Evolutionary conservation across 2,329 filamentous ascomycete species (phyloP), one percentile per base, ranked within the genome.

Genomic region (Cercospora sp.): DNA sequence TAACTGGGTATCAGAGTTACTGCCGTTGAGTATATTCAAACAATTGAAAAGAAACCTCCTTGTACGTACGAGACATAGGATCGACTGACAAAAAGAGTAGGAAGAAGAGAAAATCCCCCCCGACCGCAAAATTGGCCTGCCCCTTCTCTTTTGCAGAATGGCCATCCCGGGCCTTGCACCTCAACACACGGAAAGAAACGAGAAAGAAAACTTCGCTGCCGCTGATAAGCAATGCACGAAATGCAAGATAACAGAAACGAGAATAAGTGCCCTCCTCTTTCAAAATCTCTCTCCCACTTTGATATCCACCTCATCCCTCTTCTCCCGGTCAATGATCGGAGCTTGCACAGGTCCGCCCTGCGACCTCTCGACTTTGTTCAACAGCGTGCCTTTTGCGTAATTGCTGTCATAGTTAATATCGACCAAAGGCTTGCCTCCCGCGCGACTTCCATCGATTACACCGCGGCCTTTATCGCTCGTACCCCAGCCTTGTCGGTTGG

Each of bases 331-430:
- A 63, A 82, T 78, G 12, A 80, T 72, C 12, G 78, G 79, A 24
- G 34, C 24, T 34, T 37, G 62, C 58, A 72, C 76, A n/a, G 75
- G 64, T 2, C 68, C 73, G n/a, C 73, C 70, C 61, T 75, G 74
- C 63, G 74, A 70, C 66, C 75, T 74, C 18, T 81, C 78, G 18
- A 80, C 74, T 66, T 79, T 78, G 60, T 84, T 82, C 13, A 85
- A 79, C 63, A 86, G 78, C 72, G 84, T 86, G 26, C 80, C 83
- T 37, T 80, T 75, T 9, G 79, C 81, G 71, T 85, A 85, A 69
- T 78, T 74, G 45, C 79, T 78, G 61, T 79, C 77, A 32, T 80
- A 80, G 24, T 76, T 77, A 21, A 83, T 71, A 70, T 84, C 79
- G 8, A 85, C 68, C 79, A 85, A 78, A 0, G 83, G 82, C 2